These are phyloP conservation scores for Prunella vulgaris DNA, from an alignment of 257 asterid species.

Conservation along the genomic window DNA sequence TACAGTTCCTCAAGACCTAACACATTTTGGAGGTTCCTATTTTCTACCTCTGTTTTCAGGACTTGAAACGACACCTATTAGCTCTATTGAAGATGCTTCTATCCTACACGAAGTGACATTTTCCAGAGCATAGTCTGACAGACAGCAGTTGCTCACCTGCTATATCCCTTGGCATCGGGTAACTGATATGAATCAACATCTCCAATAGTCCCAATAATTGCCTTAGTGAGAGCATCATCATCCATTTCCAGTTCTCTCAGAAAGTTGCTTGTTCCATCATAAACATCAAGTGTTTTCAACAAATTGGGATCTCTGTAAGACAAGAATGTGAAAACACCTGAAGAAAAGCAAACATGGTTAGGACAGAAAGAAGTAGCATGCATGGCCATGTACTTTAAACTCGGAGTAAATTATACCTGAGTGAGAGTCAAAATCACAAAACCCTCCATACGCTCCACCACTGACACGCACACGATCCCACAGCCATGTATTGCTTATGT, in stretches of 20 bases:
- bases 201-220: constrained; percentile 96
- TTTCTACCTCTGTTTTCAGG: neutral
- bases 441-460: constrained; percentile 99
- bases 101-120: neutral
- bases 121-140: neutral
- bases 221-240: constrained; percentile 86
- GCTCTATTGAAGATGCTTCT: neutral
- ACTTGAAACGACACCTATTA: neutral
- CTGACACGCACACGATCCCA: constrained; percentile 99
- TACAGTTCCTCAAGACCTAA: neutral
- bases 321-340: constrained; percentile 91
- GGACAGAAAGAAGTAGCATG: neutral
- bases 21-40: neutral
- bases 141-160: constrained; percentile 48
- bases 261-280: constrained; percentile 85
- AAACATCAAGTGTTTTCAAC: constrained; percentile 83
- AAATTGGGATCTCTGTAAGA: constrained; percentile 97
- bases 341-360: constrained; percentile 25
- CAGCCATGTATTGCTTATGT: constrained; percentile 83
- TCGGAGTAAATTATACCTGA: constrained; percentile 49
- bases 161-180: constrained; percentile 98
- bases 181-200: constrained; percentile 94
- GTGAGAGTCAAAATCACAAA: constrained; percentile 91
- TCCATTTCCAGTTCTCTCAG: constrained; percentile 86
- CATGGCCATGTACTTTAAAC: constrained; percentile 1